phyloP scores from a whole-genome alignment of 768 basidiomycete species.

The Tylopilus cervinicoccineus region DNA sequence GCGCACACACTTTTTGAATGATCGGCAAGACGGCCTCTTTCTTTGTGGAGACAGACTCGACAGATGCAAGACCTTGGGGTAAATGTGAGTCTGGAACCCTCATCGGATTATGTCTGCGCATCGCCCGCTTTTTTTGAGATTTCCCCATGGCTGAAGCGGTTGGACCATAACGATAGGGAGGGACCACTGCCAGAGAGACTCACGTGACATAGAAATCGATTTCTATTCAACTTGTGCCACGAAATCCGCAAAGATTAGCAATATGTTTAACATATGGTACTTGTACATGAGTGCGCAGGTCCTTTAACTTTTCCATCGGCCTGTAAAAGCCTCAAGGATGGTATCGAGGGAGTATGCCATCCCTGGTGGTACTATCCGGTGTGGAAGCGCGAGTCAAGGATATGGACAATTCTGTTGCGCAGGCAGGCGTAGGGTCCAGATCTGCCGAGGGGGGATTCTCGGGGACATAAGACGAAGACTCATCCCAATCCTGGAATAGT shows the following conservation, averaged over 20 bases:
- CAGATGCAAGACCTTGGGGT: constrained; percentile 74
- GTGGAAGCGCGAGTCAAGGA: not conserved
- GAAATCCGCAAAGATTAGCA: constrained; percentile 19
- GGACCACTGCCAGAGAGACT: not conserved
- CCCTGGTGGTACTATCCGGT: constrained; percentile 4
- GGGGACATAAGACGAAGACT: constrained; percentile 1
- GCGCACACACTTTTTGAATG: constrained; percentile 70
- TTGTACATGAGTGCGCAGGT: constrained; percentile 17
- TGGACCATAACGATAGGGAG: not conserved
- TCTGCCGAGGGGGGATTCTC: constrained; percentile 2
- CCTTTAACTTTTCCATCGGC: constrained; percentile 1
- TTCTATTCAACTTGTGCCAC: not conserved
- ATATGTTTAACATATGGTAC: constrained; percentile 20
- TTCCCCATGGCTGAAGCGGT: constrained; percentile 67
- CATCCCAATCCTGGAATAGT: constrained; percentile 22
- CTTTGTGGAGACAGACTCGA: constrained; percentile 69
- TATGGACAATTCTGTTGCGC: not conserved
- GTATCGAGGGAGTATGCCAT: constrained; percentile 27
- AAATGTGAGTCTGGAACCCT: constrained; percentile 92
- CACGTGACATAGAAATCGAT: constrained; percentile 10
- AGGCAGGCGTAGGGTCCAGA: not conserved
- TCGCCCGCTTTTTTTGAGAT: constrained; percentile 80
- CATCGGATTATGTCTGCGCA: constrained; percentile 90
- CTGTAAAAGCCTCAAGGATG: constrained; percentile 20
- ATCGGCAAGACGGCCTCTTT: constrained; percentile 81